Percentiles rank a stretch among this genome's conserved stretches.
phyloP scores from a whole-genome alignment of 768 basidiomycete species.

The Pulveroboletus sp. region DNA sequence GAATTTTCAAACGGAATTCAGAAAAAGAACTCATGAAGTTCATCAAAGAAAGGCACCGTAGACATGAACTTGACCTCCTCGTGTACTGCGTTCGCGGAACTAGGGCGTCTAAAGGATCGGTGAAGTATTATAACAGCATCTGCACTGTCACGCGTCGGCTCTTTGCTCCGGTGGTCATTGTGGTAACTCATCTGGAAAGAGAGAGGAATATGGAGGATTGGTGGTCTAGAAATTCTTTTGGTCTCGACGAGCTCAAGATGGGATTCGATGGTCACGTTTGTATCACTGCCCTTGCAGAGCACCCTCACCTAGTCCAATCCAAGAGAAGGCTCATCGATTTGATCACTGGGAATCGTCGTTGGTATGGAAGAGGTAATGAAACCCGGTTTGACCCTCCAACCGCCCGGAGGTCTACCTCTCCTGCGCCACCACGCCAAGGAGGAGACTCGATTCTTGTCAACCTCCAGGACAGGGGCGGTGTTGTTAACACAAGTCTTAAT shows the following conservation, averaged over 20 bases:
- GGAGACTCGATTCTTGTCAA: neutral
- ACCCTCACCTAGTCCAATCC: constrained; percentile 11
- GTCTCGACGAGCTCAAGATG: constrained; percentile 26
- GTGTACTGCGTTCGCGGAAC: constrained; percentile 36
- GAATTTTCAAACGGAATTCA: constrained; percentile 8
- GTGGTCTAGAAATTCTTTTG: constrained; percentile 28
- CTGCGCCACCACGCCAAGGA: neutral
- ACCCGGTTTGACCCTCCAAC: constrained; percentile 9
- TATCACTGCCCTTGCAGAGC: constrained; percentile 27
- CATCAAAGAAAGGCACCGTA: constrained; percentile 16
- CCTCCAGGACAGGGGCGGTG: neutral
- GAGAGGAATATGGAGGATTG: constrained; percentile 25
- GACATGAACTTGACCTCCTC: constrained; percentile 35
- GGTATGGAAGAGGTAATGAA: constrained; percentile 4
- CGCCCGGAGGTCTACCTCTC: neutral
- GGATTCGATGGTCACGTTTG: constrained; percentile 36
- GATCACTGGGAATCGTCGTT: constrained; percentile 6
- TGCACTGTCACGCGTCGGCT: constrained; percentile 33
- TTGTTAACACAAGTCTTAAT: neutral
- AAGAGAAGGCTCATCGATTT: constrained; percentile 11
- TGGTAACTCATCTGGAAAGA: constrained; percentile 34
- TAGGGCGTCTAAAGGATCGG: constrained; percentile 25
- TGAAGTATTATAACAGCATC: constrained; percentile 32
- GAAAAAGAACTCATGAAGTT: constrained; percentile 18
- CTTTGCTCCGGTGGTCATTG: constrained; percentile 34